Conservation (phyloP, 768 basidiomycete species). For the Suillus paluster region DNA sequence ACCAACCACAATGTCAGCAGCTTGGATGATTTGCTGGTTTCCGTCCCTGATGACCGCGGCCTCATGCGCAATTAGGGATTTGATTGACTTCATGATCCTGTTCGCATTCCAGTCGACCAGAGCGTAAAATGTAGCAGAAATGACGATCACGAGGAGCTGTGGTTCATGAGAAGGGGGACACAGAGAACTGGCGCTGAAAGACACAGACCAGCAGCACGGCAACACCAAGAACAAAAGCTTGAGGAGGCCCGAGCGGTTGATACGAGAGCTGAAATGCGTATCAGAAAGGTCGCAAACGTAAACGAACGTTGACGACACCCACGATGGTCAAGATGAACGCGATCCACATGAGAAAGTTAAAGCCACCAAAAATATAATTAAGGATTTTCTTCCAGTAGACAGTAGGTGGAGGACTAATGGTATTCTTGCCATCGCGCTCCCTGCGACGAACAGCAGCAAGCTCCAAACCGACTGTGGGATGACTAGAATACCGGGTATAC, state of each 20-base stretch:
- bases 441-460: conserved; percentile 51
- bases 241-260: conserved; percentile 56
- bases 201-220: conserved; percentile 2
- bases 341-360: not conserved
- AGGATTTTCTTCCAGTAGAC: conserved; percentile 49
- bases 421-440: conserved; percentile 51
- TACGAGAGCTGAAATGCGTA: conserved; percentile 4
- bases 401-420: conserved; percentile 51
- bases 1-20: conserved; percentile 67
- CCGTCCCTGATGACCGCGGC: conserved; percentile 51
- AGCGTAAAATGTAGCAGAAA: conserved; percentile 38
- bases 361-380: conserved; percentile 53
- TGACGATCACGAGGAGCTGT: conserved; percentile 61
- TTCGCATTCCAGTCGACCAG: conserved; percentile 32
- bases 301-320: conserved; percentile 53
- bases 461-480: conserved; percentile 53
- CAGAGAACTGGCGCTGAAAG: not conserved
- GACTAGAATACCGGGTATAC: conserved; percentile 48
- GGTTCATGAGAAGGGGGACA: conserved; percentile 54
- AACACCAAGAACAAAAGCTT: conserved; percentile 60
- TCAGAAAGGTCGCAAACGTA: conserved; percentile 40
- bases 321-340: conserved; percentile 21
- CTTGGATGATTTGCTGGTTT: conserved; percentile 49
- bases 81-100: conserved; percentile 50
- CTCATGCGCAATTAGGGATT: conserved; percentile 42